phyloP scores from a whole-genome alignment of 352 stramenopile species.

The Achlya hypogyna region DNA sequence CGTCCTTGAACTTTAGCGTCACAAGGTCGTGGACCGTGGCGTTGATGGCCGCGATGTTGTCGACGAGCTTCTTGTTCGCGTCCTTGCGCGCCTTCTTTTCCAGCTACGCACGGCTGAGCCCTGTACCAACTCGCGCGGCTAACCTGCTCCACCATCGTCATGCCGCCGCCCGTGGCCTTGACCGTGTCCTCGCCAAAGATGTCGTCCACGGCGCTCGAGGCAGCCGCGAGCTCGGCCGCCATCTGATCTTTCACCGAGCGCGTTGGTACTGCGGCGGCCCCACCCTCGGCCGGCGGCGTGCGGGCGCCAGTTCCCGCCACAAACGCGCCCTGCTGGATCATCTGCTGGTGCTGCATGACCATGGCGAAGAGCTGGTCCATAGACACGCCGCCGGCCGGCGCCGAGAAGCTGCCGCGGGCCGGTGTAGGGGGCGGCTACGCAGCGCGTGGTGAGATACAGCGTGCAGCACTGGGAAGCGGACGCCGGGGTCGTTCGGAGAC shows the following conservation, averaged over 20 bases:
- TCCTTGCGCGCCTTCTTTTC: conserved; percentile 80
- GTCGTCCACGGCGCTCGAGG: conserved; percentile 70
- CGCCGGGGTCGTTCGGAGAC: conserved; percentile 68
- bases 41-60: conserved; percentile 58
- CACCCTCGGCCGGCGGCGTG: conserved; percentile 7
- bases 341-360: conserved; percentile 81
- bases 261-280: conserved; percentile 9
- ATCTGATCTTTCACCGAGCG: conserved; percentile 76
- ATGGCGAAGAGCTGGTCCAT: conserved; percentile 84
- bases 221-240: conserved; percentile 65
- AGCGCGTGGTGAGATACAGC: not conserved
- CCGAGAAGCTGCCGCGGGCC: not conserved
- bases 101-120: conserved; percentile 30
- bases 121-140: not conserved
- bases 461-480: conserved; percentile 27
- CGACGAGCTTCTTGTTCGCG: conserved; percentile 82
- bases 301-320: conserved; percentile 23
- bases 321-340: conserved; percentile 68
- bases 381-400: conserved; percentile 34
- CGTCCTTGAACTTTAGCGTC: conserved; percentile 33
- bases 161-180: conserved; percentile 55
- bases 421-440: conserved; percentile 31
- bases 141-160: conserved; percentile 70
- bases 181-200: conserved; percentile 79
- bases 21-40: conserved; percentile 43